Percentiles rank a stretch among this genome's conserved stretches.
Evolutionary conservation across 805 yeast genomes (phyloP).

Genomic region (Aciculoconidium aculeatum): DNA sequence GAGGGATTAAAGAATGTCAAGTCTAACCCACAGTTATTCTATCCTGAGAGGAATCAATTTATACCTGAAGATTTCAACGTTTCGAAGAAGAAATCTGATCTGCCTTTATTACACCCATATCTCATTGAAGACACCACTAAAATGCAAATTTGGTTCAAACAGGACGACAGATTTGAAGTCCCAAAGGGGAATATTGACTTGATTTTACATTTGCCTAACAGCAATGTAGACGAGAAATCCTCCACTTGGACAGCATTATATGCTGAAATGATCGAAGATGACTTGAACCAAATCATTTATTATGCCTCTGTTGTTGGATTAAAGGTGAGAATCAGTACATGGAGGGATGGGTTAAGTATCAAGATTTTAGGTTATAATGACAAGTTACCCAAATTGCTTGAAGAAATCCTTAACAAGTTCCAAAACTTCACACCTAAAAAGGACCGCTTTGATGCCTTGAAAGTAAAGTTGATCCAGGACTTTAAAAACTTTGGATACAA

Average conservation of each 20-base stretch:
- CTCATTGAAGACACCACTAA: constrained; percentile 48
- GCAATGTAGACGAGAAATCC: constrained; percentile 53
- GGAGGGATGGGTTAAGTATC: constrained; percentile 67
- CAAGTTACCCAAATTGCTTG: constrained; percentile 60
- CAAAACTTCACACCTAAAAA: constrained; percentile 43
- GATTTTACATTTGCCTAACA: constrained; percentile 58
- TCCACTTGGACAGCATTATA: constrained; percentile 56
- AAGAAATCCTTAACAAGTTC: constrained; percentile 52
- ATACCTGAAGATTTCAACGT: constrained; percentile 76
- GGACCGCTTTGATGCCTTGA: constrained; percentile 61
- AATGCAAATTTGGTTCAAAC: constrained; percentile 76
- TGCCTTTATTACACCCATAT: constrained; percentile 51
- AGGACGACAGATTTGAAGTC: constrained; percentile 81
- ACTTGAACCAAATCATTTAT: constrained; percentile 68
- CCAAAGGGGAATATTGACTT: constrained; percentile 77
- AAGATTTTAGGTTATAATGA: constrained; percentile 78
- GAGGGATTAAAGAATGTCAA: constrained; percentile 23
- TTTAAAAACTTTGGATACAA: constrained; percentile 64
- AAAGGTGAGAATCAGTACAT: constrained; percentile 47
- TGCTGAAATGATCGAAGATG: constrained; percentile 69
- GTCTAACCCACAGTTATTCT: constrained; percentile 34
- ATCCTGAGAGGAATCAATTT: constrained; percentile 74
- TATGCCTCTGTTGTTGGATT: constrained; percentile 83
- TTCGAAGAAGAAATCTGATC: constrained; percentile 28
- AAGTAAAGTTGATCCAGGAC: constrained; percentile 57